These are phyloP conservation scores for Mycena pura DNA, from an alignment of 768 basidiomycete species.

Conservation along the genomic window DNA sequence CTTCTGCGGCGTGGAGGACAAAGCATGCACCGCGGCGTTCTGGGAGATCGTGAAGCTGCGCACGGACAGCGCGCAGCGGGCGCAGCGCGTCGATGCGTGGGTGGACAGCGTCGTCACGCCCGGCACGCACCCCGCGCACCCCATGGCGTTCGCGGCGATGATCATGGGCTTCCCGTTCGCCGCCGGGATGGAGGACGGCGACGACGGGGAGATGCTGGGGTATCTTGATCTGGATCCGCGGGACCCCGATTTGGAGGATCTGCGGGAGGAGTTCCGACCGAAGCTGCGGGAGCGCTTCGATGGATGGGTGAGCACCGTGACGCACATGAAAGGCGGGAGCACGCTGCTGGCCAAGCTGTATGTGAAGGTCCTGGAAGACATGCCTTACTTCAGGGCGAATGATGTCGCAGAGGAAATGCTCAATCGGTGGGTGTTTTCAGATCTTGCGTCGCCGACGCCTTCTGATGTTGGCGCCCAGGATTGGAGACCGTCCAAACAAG, in stretches of 20 bases:
- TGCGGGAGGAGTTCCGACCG: constrained; percentile 67
- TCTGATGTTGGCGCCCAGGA: constrained; percentile 39
- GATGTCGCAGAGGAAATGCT: constrained; percentile 68
- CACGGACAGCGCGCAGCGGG: constrained; percentile 44
- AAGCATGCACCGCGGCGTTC: constrained; percentile 49
- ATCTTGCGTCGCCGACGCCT: neutral
- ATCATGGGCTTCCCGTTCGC: constrained; percentile 61
- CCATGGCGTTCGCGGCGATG: constrained; percentile 70
- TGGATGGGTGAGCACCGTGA: constrained; percentile 57
- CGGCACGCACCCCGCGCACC: constrained; percentile 43
- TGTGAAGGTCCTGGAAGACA: constrained; percentile 50
- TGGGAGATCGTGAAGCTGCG: constrained; percentile 52
- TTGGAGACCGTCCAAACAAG: constrained; percentile 63
- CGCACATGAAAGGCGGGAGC: constrained; percentile 46
- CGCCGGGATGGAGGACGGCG: constrained; percentile 43
- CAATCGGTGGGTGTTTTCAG: constrained; percentile 45
- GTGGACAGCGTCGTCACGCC: constrained; percentile 54
- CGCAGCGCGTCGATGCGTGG: constrained; percentile 58
- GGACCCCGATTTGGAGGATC: constrained; percentile 64
- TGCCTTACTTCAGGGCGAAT: constrained; percentile 61
- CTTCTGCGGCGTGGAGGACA: constrained; percentile 56
- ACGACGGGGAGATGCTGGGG: constrained; percentile 53
- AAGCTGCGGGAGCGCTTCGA: constrained; percentile 62
- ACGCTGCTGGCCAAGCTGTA: constrained; percentile 49
- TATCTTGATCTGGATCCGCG: constrained; percentile 57